A percentile compares a stretch with the other conserved stretches of the same genome.
These are phyloP conservation scores for Ogataea hybrid DNA, from an alignment of 1,139 yeast species.

Conservation along the genomic window DNA sequence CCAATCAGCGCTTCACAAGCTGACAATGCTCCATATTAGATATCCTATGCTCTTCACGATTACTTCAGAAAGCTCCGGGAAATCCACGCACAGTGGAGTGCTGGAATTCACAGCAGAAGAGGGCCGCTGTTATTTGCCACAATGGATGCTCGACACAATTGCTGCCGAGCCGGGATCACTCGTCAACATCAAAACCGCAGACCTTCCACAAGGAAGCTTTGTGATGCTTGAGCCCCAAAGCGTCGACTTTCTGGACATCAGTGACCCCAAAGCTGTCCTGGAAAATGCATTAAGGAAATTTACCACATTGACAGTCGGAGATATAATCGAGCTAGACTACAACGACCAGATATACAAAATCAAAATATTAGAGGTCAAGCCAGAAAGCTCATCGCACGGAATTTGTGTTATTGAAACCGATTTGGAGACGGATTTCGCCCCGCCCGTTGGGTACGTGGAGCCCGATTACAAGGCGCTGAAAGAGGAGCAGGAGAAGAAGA, in stretches of 20 bases:
- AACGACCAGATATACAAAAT: conserved; percentile 79
- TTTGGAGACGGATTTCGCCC: conserved; percentile 95
- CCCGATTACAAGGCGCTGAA: conserved; percentile 32
- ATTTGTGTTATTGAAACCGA: conserved; percentile 97
- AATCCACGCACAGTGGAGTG: conserved; percentile 86
- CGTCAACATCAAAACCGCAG: conserved; percentile 71
- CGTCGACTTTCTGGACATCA: conserved; percentile 85
- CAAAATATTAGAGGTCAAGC: conserved; percentile 84
- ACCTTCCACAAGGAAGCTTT: conserved; percentile 80
- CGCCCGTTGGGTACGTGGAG: conserved; percentile 98
- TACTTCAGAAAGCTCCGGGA: conserved; percentile 55
- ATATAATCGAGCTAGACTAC: conserved; percentile 81
- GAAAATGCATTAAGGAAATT: conserved; percentile 90
- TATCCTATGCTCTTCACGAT: conserved; percentile 95
- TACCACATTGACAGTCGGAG: conserved; percentile 82
- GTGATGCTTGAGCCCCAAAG: conserved; percentile 96
- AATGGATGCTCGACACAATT: conserved; percentile 93
- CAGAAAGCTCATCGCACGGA: conserved; percentile 56
- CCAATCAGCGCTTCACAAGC: conserved; percentile 84
- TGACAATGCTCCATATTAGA: conserved; percentile 76
- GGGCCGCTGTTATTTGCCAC: conserved; percentile 92
- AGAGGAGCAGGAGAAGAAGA: conserved; percentile 27
- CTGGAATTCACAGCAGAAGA: conserved; percentile 96
- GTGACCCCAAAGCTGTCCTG: conserved; percentile 95
- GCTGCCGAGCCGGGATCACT: conserved; percentile 75